These are phyloP conservation scores for Penicillium sp. DNA, from an alignment of 2,329 filamentous ascomycete species.

Conservation along the genomic window DNA sequence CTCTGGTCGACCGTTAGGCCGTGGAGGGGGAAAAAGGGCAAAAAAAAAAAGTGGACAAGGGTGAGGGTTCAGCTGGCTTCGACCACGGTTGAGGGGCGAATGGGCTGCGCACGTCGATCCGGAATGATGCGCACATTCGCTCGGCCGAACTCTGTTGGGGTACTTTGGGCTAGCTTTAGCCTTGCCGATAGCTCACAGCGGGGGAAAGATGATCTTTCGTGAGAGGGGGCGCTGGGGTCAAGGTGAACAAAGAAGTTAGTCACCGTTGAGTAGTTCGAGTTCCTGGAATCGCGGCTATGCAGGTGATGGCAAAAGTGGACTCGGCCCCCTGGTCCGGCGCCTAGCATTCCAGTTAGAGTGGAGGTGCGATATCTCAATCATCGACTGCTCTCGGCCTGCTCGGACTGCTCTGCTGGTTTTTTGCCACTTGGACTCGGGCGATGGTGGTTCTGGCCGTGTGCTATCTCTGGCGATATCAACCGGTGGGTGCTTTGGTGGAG, in stretches of 20 bases:
- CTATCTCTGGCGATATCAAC: no score
- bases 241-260: no score
- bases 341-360: conserved; percentile 35
- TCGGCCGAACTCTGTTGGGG: background rate
- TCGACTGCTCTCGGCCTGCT: no score
- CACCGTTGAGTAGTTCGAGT: background rate
- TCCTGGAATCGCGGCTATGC: conserved; percentile 32
- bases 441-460: no score
- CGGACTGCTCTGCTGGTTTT: no score
- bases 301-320: conserved; percentile 37
- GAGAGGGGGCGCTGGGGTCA: no score
- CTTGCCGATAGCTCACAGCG: no score
- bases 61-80: conserved; percentile 29
- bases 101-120: conserved; percentile 25
- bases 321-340: conserved; percentile 30
- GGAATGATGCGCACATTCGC: conserved; percentile 41
- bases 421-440: no score
- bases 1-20: background rate
- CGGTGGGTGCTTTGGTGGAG: no score
- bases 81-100: conserved; percentile 30
- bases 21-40: background rate
- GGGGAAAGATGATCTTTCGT: no score
- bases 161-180: no score
- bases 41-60: conserved; percentile 14
- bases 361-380: no score